phyloP scores from a whole-genome alignment of 2,329 filamentous ascomycete species.

The Aureobasidium sp. region DNA sequence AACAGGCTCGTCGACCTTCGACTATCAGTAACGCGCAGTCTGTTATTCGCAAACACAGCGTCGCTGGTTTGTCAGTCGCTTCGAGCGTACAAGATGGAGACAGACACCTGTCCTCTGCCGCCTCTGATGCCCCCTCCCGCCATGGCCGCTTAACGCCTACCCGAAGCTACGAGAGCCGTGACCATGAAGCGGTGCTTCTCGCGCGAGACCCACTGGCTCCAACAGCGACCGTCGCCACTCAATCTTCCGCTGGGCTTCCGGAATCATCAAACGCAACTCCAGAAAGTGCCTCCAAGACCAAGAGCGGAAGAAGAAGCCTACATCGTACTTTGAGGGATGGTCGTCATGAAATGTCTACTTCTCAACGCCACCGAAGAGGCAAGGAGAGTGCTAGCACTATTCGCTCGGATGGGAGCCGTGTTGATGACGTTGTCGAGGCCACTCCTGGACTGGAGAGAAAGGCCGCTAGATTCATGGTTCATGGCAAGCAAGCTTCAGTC shows the following conservation, averaged over 20 bases:
- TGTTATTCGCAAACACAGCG: conserved; percentile 10
- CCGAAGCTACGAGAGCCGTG: conserved; percentile 20
- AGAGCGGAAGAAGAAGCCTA: conserved; percentile 72
- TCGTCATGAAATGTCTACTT: conserved; percentile 30
- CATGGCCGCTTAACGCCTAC: conserved; percentile 19
- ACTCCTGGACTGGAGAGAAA: conserved; percentile 66
- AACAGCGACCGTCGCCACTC: conserved; percentile 11
- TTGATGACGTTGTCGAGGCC: conserved; percentile 48
- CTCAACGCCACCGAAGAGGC: conserved; percentile 66
- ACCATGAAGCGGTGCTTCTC: conserved; percentile 17
- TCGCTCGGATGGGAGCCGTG: conserved; percentile 37
- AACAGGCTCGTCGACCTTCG: conserved; percentile 29
- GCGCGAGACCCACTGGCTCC: conserved; percentile 8
- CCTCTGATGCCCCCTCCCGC: conserved; percentile 19
- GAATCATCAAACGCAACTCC: conserved; percentile 18
- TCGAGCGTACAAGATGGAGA: conserved; percentile 24
- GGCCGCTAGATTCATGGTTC: conserved; percentile 86
- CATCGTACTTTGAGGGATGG: conserved; percentile 79
- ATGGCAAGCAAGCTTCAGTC: conserved; percentile 95
- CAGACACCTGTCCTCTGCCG: conserved; percentile 20
- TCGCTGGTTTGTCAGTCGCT: conserved; percentile 1
- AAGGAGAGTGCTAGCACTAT: conserved; percentile 63
- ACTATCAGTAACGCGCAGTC: conserved; percentile 24
- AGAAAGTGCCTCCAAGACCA: conserved; percentile 25
- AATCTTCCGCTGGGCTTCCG: conserved; percentile 1